Conservation (phyloP, 805 yeast genomes). For the Saccharomycopsis fodiens region DNA sequence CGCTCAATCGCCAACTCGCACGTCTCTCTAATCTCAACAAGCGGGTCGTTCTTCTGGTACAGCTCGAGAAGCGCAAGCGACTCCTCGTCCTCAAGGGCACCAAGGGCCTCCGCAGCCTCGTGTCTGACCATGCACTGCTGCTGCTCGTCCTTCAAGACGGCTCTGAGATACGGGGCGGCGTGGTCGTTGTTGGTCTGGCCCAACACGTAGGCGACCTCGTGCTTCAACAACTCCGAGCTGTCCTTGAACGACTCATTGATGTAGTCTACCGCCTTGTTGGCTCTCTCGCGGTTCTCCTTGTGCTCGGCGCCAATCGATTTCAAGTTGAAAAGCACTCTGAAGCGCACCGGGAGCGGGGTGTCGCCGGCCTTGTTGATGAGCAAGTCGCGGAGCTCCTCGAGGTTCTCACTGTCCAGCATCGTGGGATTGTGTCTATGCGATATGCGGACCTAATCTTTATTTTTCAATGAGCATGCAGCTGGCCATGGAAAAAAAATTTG, state of each 20-base stretch:
- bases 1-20: conserved; percentile 96
- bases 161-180: conserved; percentile 70
- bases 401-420: conserved; percentile 16
- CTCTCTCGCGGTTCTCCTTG: conserved; percentile 40
- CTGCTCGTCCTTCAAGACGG: conserved; percentile 53
- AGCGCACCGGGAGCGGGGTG: conserved; percentile 73
- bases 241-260: conserved; percentile 80
- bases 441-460: no score
- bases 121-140: conserved; percentile 98
- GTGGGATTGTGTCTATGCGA: no score
- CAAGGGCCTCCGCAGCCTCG: conserved; percentile 98
- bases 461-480: no score
- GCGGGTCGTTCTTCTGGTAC: conserved; percentile 65
- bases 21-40: conserved; percentile 88
- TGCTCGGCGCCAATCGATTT: conserved; percentile 81
- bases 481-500: no score
- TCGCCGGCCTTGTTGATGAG: conserved; percentile 59
- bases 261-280: conserved; percentile 65
- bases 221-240: conserved; percentile 84
- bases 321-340: conserved; percentile 88
- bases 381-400: conserved; percentile 69
- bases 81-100: conserved; percentile 81
- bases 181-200: conserved; percentile 87
- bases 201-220: conserved; percentile 93
- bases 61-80: conserved; percentile 60